Evolutionary conservation across 2,329 filamentous ascomycete genomes (phyloP).

Genomic region (Aspergillus ochraceus): DNA sequence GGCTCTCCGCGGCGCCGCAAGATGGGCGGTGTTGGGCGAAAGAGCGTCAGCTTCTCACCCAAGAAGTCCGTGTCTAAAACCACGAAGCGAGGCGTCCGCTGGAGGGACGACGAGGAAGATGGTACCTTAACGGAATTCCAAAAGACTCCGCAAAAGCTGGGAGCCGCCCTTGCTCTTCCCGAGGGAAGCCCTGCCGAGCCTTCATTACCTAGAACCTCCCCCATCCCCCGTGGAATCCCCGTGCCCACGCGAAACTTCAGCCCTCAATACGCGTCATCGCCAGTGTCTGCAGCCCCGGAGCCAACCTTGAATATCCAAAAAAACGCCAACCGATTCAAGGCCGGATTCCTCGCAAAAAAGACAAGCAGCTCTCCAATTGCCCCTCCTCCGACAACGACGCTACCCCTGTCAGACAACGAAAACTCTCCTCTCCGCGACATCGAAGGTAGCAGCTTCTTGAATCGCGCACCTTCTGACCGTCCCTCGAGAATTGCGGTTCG

Average conservation of each 20-base stretch:
- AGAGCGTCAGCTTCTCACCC: conserved; percentile 78
- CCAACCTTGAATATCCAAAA: conserved; percentile 61
- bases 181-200: conserved; percentile 56
- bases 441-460: conserved; percentile 50
- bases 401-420: conserved; percentile 61
- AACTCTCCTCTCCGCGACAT: conserved; percentile 57
- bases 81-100: conserved; percentile 78
- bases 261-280: conserved; percentile 53
- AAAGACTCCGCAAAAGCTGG: conserved; percentile 75
- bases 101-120: conserved; percentile 87
- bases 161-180: conserved; percentile 50
- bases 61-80: conserved; percentile 64
- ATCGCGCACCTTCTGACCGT: conserved; percentile 46
- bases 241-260: conserved; percentile 34
- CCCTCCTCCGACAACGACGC: conserved; percentile 57
- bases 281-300: conserved; percentile 56
- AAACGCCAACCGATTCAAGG: conserved; percentile 74
- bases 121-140: conserved; percentile 87
- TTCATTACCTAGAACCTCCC: conserved; percentile 53
- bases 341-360: conserved; percentile 79
- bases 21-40: conserved; percentile 55
- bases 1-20: conserved; percentile 80
- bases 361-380: conserved; percentile 64
- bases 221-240: conserved; percentile 47
- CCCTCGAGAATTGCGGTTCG: conserved; percentile 40